Evolutionary conservation across 2,329 filamentous ascomycete genomes (phyloP).

Genomic region (Diplodia intermedia): DNA sequence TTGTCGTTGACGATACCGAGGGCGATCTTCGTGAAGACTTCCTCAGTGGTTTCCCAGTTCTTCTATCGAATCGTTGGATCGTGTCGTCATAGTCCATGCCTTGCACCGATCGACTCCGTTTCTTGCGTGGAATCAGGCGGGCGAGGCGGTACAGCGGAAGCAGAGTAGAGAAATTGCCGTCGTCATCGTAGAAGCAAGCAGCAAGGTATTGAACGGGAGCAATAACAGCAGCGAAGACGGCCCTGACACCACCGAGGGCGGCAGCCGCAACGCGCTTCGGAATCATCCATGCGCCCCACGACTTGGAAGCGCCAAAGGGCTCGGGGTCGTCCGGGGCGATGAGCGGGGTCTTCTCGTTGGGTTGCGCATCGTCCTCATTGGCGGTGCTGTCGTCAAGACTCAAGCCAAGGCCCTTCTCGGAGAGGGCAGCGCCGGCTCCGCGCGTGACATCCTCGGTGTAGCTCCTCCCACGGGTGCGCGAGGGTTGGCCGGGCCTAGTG

Average conservation of each 20-base stretch:
- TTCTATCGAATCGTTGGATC: constrained; percentile 17
- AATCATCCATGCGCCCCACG: constrained; percentile 57
- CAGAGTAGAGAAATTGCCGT: constrained; percentile 80
- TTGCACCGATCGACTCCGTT: constrained; percentile 35
- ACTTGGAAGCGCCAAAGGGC: constrained; percentile 44
- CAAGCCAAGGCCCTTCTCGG: constrained; percentile 14
- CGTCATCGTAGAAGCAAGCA: constrained; percentile 80
- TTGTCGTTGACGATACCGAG: constrained; percentile 53
- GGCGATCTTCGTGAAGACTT: constrained; percentile 48
- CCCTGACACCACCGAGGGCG: constrained; percentile 77
- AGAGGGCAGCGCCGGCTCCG: constrained; percentile 6
- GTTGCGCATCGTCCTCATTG: constrained; percentile 45
- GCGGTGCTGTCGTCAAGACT: constrained; percentile 1
- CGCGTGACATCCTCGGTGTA: constrained; percentile 26
- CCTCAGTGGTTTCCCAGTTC: constrained; percentile 34
- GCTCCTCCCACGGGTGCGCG: constrained; percentile 34
- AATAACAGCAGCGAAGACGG: constrained; percentile 78
- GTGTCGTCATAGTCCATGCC: constrained; percentile 38
- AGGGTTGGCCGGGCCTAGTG: constrained; percentile 41
- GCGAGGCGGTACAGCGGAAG: constrained; percentile 71
- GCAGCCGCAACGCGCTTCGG: constrained; percentile 74
- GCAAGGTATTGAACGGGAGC: constrained; percentile 83
- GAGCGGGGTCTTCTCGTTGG: constrained; percentile 74
- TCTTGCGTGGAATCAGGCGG: constrained; percentile 54
- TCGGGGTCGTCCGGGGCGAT: constrained; percentile 51